Evolutionary conservation across 352 stramenopile genomes (phyloP).

Genomic region (Phytophthora meadii): DNA sequence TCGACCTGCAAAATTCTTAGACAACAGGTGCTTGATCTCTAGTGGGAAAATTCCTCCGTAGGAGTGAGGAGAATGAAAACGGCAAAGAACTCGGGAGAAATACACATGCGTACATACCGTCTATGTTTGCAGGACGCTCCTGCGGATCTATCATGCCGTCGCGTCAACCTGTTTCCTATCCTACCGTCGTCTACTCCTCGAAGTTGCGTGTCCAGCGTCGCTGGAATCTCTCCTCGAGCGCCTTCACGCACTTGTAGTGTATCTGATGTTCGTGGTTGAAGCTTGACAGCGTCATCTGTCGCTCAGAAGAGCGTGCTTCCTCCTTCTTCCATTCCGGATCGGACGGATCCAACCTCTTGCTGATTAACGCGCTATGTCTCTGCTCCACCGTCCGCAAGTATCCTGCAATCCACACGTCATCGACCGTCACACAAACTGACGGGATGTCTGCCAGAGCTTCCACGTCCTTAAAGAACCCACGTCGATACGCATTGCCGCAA

Average conservation of each 20-base stretch:
- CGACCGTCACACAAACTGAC: conserved; percentile 75
- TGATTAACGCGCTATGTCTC: conserved; percentile 67
- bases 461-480: conserved; percentile 78
- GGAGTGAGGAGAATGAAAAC: conserved; percentile 19
- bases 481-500: conserved; percentile 76
- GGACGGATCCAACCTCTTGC: conserved; percentile 75
- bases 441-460: conserved; percentile 74
- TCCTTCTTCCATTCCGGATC: conserved; percentile 74
- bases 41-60: conserved; percentile 10
- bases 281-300: conserved; percentile 78
- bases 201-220: conserved; percentile 76
- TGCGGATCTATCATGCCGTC: conserved; percentile 9
- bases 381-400: conserved; percentile 78
- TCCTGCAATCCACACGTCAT: conserved; percentile 85
- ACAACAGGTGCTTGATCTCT: conserved; percentile 11
- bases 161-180: conserved; percentile 11
- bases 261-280: conserved; percentile 85
- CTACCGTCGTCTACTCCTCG: conserved; percentile 39
- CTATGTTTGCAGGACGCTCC: conserved; percentile 16
- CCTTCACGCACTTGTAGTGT: conserved; percentile 85
- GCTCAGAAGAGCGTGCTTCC: conserved; percentile 48
- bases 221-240: conserved; percentile 70
- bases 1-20: conserved; percentile 19
- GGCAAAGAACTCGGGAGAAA: conserved; percentile 27
- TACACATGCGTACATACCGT: conserved; percentile 26